Evolutionary conservation across 23 red algal species (phyloP).

Genomic region (Gracilariopsis chorda): DNA sequence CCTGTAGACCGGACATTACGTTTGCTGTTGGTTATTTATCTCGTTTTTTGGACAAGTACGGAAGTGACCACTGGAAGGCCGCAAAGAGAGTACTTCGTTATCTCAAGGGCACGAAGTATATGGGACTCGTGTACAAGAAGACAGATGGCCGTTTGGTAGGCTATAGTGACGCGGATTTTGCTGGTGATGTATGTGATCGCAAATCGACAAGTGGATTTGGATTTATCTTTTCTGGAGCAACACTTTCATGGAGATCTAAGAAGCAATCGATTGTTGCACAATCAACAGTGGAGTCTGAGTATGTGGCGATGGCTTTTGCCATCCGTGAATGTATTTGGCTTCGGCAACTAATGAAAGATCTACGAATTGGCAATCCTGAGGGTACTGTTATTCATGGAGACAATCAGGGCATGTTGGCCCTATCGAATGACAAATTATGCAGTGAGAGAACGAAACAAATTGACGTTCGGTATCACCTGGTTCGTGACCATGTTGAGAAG

Average conservation of each 20-base stretch:
- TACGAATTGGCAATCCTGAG: not conserved
- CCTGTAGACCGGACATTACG: not conserved
- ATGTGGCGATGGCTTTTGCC: not conserved
- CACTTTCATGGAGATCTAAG: not conserved
- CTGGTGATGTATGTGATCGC: not conserved
- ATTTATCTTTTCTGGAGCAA: not conserved
- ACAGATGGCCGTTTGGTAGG: not conserved
- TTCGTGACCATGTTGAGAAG: slow-evolving; percentile 5
- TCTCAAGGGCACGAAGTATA: not conserved
- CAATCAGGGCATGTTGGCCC: not conserved
- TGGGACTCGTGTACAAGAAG: not conserved
- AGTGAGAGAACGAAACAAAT: not conserved
- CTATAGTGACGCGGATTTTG: not conserved
- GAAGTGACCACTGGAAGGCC: not conserved
- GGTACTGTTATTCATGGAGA: not conserved
- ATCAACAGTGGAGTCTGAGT: slow-evolving; percentile 11
- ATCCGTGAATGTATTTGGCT: not conserved
- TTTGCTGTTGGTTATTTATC: not conserved
- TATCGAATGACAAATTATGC: not conserved
- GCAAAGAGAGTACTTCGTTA: not conserved
- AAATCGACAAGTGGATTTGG: not conserved
- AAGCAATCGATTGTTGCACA: not conserved
- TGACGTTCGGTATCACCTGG: not conserved
- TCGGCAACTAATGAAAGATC: not conserved
- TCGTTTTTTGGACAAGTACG: not conserved